Evolutionary conservation across 2,329 filamentous ascomycete species (phyloP), one percentile per base, ranked within the genome.

Genomic region (Colletotrichum lindemuthianum): DNA sequence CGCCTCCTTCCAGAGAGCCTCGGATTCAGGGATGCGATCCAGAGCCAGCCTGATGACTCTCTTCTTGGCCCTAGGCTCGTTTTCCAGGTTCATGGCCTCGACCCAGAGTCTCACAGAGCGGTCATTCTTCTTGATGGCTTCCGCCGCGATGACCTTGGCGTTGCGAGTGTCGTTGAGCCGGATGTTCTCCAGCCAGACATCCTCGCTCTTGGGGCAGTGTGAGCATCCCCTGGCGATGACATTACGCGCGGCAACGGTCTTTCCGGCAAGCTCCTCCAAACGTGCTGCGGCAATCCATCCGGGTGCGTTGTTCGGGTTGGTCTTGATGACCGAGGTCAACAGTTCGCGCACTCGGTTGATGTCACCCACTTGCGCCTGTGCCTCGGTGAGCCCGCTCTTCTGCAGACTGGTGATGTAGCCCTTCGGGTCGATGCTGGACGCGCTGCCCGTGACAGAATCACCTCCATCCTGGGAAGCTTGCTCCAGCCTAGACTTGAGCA

Each of bases 1-100:
- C 6, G 95, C 91, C 74, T 96, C 93, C 75, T 98, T 99, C 96
- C 96, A 99, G n/a, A 99, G 86, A 45, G 92, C 90, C 51, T 98
- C 96, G 0, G 95, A 98, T 73, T 97, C 93, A 1, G 94, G 94
- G 44, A 97, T 92, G 72, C 97, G 90, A 71, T 98, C 92, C 48
- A 99, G 84, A 0, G 96, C 96, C 73, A 96, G 92, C 59, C 94
- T 88, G 39, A 97, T 88, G 8, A 99, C 96, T 73, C 93, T 90
- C 79, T 98, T 98, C 78, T 96, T 97, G 10, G 93, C 92, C 64
- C 90, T 87, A 1, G 88, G 81, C 51, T 97, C 91, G 8, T 88
- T 88, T 76, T 99, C 96, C 32, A 99, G 81, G 68, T 93, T 92
- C 89, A 97, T 97, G 1, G 96, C 96, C 75, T 97, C 94, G 6